phyloP scores from a whole-genome alignment of 1,284 basidiomycete genomes.

The Lignosus rhinocerotis region DNA sequence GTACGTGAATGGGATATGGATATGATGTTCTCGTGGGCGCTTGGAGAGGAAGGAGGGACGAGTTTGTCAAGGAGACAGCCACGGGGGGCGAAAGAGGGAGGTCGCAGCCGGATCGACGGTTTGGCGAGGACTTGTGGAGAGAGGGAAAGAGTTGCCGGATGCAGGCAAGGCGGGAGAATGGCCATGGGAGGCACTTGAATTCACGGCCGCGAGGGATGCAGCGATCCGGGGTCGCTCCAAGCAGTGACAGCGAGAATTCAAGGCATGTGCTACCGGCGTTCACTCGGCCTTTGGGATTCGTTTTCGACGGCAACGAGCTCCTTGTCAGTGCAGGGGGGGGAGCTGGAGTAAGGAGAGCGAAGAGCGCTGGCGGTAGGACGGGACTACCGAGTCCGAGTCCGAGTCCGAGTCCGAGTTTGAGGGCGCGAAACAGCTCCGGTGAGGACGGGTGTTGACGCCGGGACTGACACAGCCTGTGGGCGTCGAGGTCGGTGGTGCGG shows the following conservation, averaged over 20 bases:
- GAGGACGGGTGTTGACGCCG: conserved; percentile 9
- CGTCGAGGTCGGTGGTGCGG: too few relatives aligned
- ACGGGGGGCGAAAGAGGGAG: conserved; percentile 7
- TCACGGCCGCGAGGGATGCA: neutral
- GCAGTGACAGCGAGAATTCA: conserved; percentile 6
- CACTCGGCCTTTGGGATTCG: conserved; percentile 3
- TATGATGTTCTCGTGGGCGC: neutral
- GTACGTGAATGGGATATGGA: too few relatives aligned
- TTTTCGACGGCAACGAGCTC: conserved; percentile 14
- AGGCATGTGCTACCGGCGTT: conserved; percentile 15
- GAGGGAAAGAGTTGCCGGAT: conserved; percentile 11
- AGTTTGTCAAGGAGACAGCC: neutral
- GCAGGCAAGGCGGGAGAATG: conserved; percentile 10
- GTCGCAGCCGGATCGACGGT: conserved; percentile 5
- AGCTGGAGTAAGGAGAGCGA: neutral
- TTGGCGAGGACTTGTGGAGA: neutral
- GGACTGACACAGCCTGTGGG: conserved; percentile 11
- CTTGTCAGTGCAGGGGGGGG: too few relatives aligned
- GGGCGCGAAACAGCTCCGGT: neutral
- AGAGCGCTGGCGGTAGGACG: conserved; percentile 16
- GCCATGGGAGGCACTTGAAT: neutral
- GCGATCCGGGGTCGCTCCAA: conserved; percentile 8
- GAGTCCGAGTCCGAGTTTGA: neutral
- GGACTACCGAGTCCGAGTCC: conserved; percentile 5
- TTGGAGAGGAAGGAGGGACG: neutral